Evolutionary conservation across 306 rosid species (phyloP), one percentile per base, ranked within the genome.

Genomic region (Quercus agrifolia): DNA sequence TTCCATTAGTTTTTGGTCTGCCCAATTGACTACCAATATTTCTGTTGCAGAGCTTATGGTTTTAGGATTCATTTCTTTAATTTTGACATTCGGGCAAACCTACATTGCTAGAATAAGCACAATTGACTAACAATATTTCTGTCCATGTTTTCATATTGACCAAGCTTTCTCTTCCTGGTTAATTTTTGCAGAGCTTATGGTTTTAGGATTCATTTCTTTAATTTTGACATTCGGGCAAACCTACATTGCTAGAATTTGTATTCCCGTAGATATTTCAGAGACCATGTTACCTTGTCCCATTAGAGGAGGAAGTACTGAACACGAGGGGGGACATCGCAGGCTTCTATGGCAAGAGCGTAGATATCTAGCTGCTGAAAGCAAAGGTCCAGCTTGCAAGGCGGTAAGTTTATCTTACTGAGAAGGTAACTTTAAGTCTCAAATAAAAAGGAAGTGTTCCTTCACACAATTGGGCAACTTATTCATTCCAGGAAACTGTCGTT

Each of bases 191-290:
- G 99, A 95, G 88, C 93, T 95, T 67, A 95, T 95, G 99, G 88
- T 95, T 84, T 85, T 95, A 77, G 99, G 99, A 70, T 95, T 95
- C 82, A 95, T 95, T 68, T 95, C 99, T 20, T 85, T 95, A 71
- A 74, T 95, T 8, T 86, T 95, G 71, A 95, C 99, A 74, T 95
- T 95, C 71, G 93, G 94, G 17, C 99, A 93, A 91, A 83, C 11
- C 79, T 90, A 80, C 89, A 91, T 95, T 28, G 75, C 95, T 61
- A 28, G 59, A 49, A 14, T 86, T 3, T 95, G 99, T 58, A 86
- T 95, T 67, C 91, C 96, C 33, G 1, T 0, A 4, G 74, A 21
- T 74, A 83, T 59, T 61, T 81, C 87, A 61, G 74, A 81, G 54
- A 89, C 91, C 7, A 93, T 95, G 99, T 46, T 95, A n/a, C 99